phyloP scores from a whole-genome alignment of 2,329 filamentous ascomycete genomes.

The Cladosporium oxysporum region DNA sequence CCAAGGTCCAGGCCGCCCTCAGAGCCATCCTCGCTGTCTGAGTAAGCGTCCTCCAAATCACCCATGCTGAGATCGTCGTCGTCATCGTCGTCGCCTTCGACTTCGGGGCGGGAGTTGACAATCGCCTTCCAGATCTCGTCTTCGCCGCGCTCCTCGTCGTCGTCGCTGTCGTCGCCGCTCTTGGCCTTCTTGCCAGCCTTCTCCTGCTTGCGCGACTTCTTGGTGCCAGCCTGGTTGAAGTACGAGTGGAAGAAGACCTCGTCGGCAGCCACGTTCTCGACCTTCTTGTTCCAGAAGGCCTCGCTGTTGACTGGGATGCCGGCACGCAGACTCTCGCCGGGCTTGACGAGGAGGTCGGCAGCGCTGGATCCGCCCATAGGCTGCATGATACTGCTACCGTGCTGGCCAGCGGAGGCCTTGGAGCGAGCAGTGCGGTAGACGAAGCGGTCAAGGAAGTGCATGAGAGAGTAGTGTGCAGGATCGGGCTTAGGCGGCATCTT shows the following conservation, averaged over 20 bases:
- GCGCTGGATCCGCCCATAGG: constrained; percentile 70
- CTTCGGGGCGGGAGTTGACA: constrained; percentile 75
- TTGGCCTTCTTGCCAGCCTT: constrained; percentile 52
- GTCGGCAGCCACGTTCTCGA: constrained; percentile 82
- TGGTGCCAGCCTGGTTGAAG: constrained; percentile 69
- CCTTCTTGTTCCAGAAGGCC: constrained; percentile 86
- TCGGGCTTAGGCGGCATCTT: constrained; percentile 85
- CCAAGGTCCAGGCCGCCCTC: constrained; percentile 51
- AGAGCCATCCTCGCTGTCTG: constrained; percentile 45
- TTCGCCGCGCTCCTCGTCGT: constrained; percentile 45
- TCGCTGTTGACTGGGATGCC: constrained; percentile 72
- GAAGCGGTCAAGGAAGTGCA: constrained; percentile 96
- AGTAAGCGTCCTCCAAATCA: constrained; percentile 43
- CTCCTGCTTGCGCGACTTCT: constrained; percentile 58
- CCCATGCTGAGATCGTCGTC: constrained; percentile 60
- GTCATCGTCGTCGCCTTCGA: constrained; percentile 64
- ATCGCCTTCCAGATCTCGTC: constrained; percentile 92
- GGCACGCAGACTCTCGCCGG: constrained; percentile 57
- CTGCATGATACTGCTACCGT: constrained; percentile 95
- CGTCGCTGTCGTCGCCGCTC: constrained; percentile 45
- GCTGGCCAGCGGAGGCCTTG: constrained; percentile 54
- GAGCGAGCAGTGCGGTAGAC: constrained; percentile 94
- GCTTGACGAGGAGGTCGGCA: constrained; percentile 61
- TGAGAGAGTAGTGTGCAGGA: constrained; percentile 83
- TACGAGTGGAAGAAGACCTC: constrained; percentile 99